Evolutionary conservation across 768 basidiomycete species (phyloP).

Genomic region (Pleurotus sapidus): DNA sequence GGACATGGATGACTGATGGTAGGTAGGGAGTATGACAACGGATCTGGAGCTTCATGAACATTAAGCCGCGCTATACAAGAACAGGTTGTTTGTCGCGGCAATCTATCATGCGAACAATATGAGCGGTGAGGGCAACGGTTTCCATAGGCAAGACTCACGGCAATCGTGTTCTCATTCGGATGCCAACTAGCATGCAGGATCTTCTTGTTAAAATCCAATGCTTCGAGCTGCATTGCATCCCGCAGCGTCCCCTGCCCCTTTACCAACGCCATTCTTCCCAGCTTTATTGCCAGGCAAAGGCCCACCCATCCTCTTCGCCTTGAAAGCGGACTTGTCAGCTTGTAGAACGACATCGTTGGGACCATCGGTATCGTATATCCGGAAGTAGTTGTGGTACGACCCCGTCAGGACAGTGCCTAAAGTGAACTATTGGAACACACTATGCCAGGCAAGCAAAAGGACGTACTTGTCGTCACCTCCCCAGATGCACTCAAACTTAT

Average conservation of each 20-base stretch:
- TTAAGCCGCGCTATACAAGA: conserved; percentile 76
- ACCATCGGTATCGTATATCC: conserved; percentile 94
- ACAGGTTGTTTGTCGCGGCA: conserved; percentile 96
- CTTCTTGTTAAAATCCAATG: conserved; percentile 95
- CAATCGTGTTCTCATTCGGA: conserved; percentile 97
- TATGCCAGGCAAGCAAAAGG: conserved; percentile 15
- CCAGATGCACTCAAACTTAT: conserved; percentile 99
- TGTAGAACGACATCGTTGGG: conserved; percentile 90
- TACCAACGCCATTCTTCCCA: conserved; percentile 64
- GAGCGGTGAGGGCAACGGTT: not conserved
- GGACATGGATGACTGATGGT: not conserved
- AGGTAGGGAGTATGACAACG: not conserved
- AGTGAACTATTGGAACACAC: conserved; percentile 12
- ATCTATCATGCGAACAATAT: conserved; percentile 49
- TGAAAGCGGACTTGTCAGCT: conserved; percentile 99
- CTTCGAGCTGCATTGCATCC: conserved; percentile 85
- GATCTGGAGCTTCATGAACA: conserved; percentile 7
- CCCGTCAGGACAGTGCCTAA: conserved; percentile 96
- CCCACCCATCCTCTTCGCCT: conserved; percentile 97
- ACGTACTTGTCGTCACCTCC: conserved; percentile 92
- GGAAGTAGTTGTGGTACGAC: conserved; percentile 99
- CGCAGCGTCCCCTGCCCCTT: conserved; percentile 64
- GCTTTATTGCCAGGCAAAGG: conserved; percentile 70
- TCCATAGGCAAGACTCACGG: conserved; percentile 50
- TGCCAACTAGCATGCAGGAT: conserved; percentile 97